Conservation (phyloP, 208 protist species). For the Wallacemonas collosoma region DNA sequence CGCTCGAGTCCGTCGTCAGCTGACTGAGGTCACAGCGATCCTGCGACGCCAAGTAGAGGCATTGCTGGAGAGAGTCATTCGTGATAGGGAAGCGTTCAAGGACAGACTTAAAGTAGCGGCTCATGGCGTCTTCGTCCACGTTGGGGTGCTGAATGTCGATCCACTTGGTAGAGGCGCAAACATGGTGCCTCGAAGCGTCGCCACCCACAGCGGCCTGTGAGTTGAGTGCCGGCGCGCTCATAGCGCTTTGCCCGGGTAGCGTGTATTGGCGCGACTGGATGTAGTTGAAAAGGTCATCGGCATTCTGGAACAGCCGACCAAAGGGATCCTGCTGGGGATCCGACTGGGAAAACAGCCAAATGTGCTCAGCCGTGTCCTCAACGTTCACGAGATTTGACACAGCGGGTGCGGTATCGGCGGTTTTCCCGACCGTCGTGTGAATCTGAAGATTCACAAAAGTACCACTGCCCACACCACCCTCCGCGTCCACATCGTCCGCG, state of each 20-base stretch:
- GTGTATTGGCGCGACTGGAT: conserved; percentile 32
- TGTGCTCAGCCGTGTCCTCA: conserved; percentile 63
- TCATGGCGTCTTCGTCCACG: conserved; percentile 23
- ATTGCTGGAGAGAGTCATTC: conserved; percentile 60
- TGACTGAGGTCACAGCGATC: conserved; percentile 53
- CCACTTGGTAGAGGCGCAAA: conserved; percentile 51
- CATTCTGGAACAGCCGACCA: conserved; percentile 56
- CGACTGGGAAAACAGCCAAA: conserved; percentile 75
- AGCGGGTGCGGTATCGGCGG: neutral
- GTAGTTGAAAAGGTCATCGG: conserved; percentile 52
- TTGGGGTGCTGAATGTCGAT: conserved; percentile 74
- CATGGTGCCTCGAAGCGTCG: neutral
- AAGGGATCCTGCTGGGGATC: conserved; percentile 40
- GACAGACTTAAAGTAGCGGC: conserved; percentile 38
- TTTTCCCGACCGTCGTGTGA: conserved; percentile 16
- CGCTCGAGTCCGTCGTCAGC: conserved; percentile 27
- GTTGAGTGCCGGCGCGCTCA: neutral
- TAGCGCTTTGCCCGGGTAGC: conserved; percentile 22
- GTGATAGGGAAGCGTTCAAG: conserved; percentile 68
- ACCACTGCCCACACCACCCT: conserved; percentile 11
- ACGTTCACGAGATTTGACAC: conserved; percentile 49
- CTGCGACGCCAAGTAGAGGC: conserved; percentile 59
- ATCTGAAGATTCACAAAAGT: conserved; percentile 22
- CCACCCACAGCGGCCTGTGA: neutral
- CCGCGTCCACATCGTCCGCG: conserved; percentile 23